Evolutionary conservation across 768 basidiomycete species (phyloP).

Genomic region (Leucosporidium yakuticum): DNA sequence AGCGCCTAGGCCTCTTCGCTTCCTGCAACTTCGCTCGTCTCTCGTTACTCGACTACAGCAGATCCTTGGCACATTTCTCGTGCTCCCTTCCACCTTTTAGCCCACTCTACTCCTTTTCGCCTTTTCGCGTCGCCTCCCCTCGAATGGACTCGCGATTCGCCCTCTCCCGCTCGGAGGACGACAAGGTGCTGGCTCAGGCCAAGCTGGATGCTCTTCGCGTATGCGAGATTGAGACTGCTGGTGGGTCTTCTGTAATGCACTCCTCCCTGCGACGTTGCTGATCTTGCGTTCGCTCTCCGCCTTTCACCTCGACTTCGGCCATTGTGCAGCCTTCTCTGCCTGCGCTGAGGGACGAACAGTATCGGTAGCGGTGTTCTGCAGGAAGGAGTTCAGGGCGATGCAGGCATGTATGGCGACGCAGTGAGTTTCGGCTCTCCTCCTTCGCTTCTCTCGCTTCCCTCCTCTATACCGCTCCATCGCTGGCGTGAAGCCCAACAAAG

Average conservation of each 20-base stretch:
- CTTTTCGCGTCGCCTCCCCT: not conserved
- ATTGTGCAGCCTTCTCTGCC: slow-evolving; percentile 20
- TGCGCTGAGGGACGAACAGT: slow-evolving; percentile 31
- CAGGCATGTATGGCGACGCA: slow-evolving; percentile 31
- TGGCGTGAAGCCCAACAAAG: not conserved
- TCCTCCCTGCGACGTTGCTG: not conserved
- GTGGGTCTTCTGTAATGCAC: not conserved
- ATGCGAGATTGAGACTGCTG: slow-evolving; percentile 19
- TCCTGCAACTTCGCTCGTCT: no score
- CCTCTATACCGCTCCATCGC: not conserved
- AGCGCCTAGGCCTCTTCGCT: not conserved
- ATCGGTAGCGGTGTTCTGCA: slow-evolving; percentile 29
- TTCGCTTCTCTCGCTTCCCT: no score
- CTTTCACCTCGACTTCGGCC: not conserved
- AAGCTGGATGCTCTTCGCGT: slow-evolving; percentile 13
- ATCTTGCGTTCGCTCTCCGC: not conserved
- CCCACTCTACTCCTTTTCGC: not conserved
- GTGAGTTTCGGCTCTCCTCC: slow-evolving; percentile 17
- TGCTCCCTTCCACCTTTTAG: no score
- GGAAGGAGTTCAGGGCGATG: slow-evolving; percentile 31
- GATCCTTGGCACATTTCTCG: no score
- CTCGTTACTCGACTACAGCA: no score
- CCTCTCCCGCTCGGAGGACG: slow-evolving; percentile 30
- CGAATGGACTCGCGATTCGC: slow-evolving; percentile 26
- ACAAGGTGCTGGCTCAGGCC: slow-evolving; percentile 20